Base-by-base conservation (phyloP, 257 asterid species). In the Fraxinus anomala region DNA sequence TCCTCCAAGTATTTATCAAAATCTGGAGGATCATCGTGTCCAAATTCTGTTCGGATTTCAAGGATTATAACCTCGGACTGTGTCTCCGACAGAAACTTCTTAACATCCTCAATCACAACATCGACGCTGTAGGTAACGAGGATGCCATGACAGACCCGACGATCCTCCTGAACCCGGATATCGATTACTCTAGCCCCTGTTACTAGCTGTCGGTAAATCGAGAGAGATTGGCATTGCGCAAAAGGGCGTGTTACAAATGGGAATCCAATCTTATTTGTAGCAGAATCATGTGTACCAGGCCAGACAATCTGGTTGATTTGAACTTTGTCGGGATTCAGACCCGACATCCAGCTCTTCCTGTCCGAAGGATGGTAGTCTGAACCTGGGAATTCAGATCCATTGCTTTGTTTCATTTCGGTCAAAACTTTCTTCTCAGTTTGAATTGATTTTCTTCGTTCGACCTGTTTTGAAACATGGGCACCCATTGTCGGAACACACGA, bases 211-310 rank as follows among this genome's bases (percentile, higher is more conserved):
- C 83, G 51, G 85, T 95, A 91, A 66, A 95, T 85, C 21, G 98
- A 93, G 54, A 90, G 85, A n/a, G 94, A 82, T 76, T 93, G 98
- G 75, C 97, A 93, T 74, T 85, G 92, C 0, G 97, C 98, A 33
- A 91, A 91, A 0, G 97, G 98, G 4, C 99, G 90, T 16, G 92
- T 79, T 26, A 95, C 80, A 54, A 80, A 31, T 1, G 91, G 96
- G 70, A 95, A 82, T 3, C 98, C 99, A 67, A 94, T 92, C 80
- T 89, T 70, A 85, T 96, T 81, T 3, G 97, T 96, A n/a, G 98
- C 98, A 24, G 98, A 96, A 77, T 96, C 97, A 75, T 96, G 98
- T 1, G 98, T 96, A 0, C 97, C 99, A 6, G 98, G 98, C 98
- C 98, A 96, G 0, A 92, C 94, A 19, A 96, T 96, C 75, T 91